These are phyloP conservation scores for Boletus eberwhitei DNA, from an alignment of 768 basidiomycete species.

Conservation along the genomic window DNA sequence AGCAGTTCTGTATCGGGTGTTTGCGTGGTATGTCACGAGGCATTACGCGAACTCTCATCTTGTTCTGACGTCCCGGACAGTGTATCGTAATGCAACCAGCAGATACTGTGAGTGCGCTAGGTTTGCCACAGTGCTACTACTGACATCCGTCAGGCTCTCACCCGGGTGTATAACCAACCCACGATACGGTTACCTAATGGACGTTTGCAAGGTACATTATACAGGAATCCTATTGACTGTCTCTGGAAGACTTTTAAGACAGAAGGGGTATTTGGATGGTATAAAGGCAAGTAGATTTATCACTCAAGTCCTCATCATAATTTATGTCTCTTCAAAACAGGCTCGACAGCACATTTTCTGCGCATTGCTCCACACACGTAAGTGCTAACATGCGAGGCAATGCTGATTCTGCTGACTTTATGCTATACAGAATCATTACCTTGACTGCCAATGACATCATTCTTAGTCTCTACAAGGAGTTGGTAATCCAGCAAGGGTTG, in stretches of 20 bases:
- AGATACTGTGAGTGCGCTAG: slow-evolving; percentile 62
- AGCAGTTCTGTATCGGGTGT: slow-evolving; percentile 88
- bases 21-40: slow-evolving; percentile 70
- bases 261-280: slow-evolving; percentile 92
- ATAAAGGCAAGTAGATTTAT: slow-evolving; percentile 63
- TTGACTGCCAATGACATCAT: slow-evolving; percentile 86
- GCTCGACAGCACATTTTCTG: slow-evolving; percentile 90
- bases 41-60: neutral
- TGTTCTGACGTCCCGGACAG: slow-evolving; percentile 35
- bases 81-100: slow-evolving; percentile 94
- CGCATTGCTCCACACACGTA: slow-evolving; percentile 92
- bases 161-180: slow-evolving; percentile 96
- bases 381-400: slow-evolving; percentile 24
- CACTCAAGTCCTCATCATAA: neutral
- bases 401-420: slow-evolving; percentile 1
- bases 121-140: neutral
- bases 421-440: slow-evolving; percentile 69
- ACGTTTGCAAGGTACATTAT: slow-evolving; percentile 67
- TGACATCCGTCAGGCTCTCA: slow-evolving; percentile 57
- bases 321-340: slow-evolving; percentile 35
- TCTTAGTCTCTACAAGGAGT: slow-evolving; percentile 59
- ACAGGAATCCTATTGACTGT: slow-evolving; percentile 93
- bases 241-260: slow-evolving; percentile 92
- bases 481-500: slow-evolving; percentile 8
- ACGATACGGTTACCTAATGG: slow-evolving; percentile 71